Evolutionary conservation across 805 yeast species (phyloP).

Genomic region (Metschnikowia proteae): DNA sequence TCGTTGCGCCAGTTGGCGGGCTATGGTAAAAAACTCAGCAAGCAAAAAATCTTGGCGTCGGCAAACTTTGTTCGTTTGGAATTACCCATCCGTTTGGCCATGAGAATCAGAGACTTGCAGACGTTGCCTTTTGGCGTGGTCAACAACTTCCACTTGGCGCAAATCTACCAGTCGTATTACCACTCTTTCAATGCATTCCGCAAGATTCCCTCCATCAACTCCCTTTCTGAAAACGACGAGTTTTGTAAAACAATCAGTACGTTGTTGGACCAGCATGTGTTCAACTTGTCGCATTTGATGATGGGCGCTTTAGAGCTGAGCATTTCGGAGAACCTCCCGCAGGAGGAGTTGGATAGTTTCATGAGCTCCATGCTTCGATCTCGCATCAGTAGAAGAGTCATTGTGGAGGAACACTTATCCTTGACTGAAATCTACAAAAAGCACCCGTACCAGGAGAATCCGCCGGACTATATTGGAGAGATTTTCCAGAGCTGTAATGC

Average conservation of each 20-base stretch:
- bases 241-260: slow-evolving; percentile 64
- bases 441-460: slow-evolving; percentile 45
- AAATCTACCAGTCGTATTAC: slow-evolving; percentile 85
- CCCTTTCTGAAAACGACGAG: slow-evolving; percentile 67
- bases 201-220: slow-evolving; percentile 60
- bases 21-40: slow-evolving; percentile 74
- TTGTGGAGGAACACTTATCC: slow-evolving; percentile 87
- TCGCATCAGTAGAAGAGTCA: slow-evolving; percentile 83
- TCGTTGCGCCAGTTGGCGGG: slow-evolving; percentile 87
- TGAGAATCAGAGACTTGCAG: slow-evolving; percentile 76
- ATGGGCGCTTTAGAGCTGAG: slow-evolving; percentile 89
- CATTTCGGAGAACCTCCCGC: slow-evolving; percentile 55
- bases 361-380: slow-evolving; percentile 78
- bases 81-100: slow-evolving; percentile 77
- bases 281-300: slow-evolving; percentile 81
- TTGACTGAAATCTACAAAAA: slow-evolving; percentile 60
- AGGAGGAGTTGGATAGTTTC: slow-evolving; percentile 61
- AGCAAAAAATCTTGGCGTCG: slow-evolving; percentile 71
- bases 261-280: slow-evolving; percentile 73
- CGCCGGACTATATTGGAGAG: slow-evolving; percentile 65
- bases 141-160: slow-evolving; percentile 79
- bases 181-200: slow-evolving; percentile 84
- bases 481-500: slow-evolving; percentile 80
- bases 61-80: slow-evolving; percentile 89
- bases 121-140: slow-evolving; percentile 77